A percentile compares a stretch with the other conserved stretches of the same genome.
Conservation (phyloP, 2,329 filamentous ascomycete genomes). For the Colletotrichum karsti region DNA sequence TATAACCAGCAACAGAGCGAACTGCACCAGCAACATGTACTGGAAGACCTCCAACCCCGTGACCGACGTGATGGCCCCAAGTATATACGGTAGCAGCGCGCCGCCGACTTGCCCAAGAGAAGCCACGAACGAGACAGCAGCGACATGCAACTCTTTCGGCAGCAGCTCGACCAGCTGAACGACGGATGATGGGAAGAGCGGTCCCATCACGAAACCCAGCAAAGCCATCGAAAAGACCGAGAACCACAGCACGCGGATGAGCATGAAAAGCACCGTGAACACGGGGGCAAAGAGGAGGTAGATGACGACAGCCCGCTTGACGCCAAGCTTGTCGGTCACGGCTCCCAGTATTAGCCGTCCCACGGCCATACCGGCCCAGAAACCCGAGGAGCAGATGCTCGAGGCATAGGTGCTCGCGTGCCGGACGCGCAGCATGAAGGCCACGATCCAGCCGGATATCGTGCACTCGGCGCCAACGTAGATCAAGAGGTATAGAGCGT, state of each 20-base stretch:
- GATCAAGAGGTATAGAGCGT: conserved; percentile 50
- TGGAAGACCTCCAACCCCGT: conserved; percentile 48
- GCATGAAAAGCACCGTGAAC: neutral
- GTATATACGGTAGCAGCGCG: conserved; percentile 49
- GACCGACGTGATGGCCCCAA: conserved; percentile 48
- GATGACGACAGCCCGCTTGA: conserved; percentile 22
- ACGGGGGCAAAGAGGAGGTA: conserved; percentile 1
- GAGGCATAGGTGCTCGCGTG: conserved; percentile 44
- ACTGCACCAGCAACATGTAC: conserved; percentile 35
- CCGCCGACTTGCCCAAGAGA: conserved; percentile 53
- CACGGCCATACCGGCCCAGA: conserved; percentile 53
- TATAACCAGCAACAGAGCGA: conserved; percentile 26
- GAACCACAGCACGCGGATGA: neutral
- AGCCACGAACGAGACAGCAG: conserved; percentile 52
- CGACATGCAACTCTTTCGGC: conserved; percentile 45
- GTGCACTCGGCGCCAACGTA: conserved; percentile 54
- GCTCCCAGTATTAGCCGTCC: conserved; percentile 44
- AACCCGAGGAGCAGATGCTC: conserved; percentile 50
- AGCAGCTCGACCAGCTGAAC: conserved; percentile 6
- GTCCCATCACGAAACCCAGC: conserved; percentile 27
- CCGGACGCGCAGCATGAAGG: conserved; percentile 52
- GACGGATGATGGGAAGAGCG: conserved; percentile 23
- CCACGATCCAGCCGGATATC: conserved; percentile 55
- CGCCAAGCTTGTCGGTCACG: conserved; percentile 40
- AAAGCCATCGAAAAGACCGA: conserved; percentile 14